Conservation (phyloP, 306 rosid species). For the Ormosia emarginata region DNA sequence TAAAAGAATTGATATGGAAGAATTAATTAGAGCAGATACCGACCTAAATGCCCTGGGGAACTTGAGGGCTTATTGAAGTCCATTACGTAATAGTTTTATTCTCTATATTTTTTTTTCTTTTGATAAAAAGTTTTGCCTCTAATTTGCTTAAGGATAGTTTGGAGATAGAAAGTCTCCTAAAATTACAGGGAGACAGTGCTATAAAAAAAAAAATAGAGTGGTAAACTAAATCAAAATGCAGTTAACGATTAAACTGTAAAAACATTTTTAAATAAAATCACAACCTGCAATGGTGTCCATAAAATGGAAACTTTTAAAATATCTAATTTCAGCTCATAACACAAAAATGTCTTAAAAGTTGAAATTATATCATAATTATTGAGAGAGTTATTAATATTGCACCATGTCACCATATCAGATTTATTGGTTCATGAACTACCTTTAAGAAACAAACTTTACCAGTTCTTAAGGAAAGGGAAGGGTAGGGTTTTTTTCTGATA, state of each 20-base stretch:
- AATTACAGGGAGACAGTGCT: background rate
- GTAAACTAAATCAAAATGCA: background rate
- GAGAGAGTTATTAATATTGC: background rate
- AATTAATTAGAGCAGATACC: background rate
- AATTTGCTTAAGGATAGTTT: background rate
- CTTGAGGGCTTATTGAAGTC: background rate
- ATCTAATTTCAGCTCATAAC: background rate
- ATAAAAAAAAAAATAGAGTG: background rate
- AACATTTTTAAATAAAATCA: background rate
- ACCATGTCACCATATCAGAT: background rate
- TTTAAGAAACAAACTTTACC: background rate
- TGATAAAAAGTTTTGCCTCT: too few relatives aligned
- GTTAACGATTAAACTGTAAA: background rate
- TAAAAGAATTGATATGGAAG: background rate
- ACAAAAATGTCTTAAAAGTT: background rate
- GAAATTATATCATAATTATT: background rate
- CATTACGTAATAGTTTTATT: background rate
- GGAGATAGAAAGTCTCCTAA: background rate
- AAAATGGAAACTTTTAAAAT: background rate
- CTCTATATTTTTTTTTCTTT: background rate
- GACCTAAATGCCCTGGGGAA: background rate
- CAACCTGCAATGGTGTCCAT: background rate
- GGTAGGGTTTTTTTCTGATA: background rate
- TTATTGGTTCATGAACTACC: background rate
- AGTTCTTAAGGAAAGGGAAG: background rate